Base-by-base conservation (phyloP, 2,329 filamentous ascomycete species). In the Amesomyces nigricolor region DNA sequence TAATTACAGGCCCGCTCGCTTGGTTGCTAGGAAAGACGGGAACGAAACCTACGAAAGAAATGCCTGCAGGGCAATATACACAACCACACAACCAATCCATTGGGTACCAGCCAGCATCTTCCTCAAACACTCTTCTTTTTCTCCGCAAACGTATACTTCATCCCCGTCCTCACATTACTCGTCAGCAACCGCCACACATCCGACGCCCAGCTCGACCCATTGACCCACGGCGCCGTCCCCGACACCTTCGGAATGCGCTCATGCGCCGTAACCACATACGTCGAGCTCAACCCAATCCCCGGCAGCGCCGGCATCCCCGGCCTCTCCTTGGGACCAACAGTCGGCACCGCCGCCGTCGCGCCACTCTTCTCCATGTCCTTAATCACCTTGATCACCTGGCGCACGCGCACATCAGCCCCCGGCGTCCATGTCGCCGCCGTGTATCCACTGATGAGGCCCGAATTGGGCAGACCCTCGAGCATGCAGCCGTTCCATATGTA, bases 351-450 rank as follows among this genome's bases (percentile, higher is more conserved):
- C 2, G 59, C 56, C 0, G 48, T 53, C 5, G 66, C 64, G 2
- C 66, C 67, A 1, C 40, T 51, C 35, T 53, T 66, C 43, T 73
- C 65, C 77, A 80, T 79, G 52, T 73, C 64, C 53, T 74, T 76
- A 57, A 82, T 69, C 9, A 83, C 68, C 1, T 80, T 72, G 19
- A 74, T 73, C 16, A 79, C 67, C 14, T 80, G 70, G 22, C 74
- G 71, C 1, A 72, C 73, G 2, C 77, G 74, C 2, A 75, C 73
- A 50, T 86, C 84, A 0, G 81, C 79, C 2, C 85, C 85, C 0
- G 86, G 77, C 0, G 86, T 89, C 85, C 85, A 89, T 0, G 79
- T 79, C 0, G 79, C 78, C 46, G 85, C 81, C 17, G 81, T 79
- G 66, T 88, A 89, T 8, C 86, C 86, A 43, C 85, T 73, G 37